phyloP scores from a whole-genome alignment of 805 yeast genomes.

The Yarrowia keelungensis region DNA sequence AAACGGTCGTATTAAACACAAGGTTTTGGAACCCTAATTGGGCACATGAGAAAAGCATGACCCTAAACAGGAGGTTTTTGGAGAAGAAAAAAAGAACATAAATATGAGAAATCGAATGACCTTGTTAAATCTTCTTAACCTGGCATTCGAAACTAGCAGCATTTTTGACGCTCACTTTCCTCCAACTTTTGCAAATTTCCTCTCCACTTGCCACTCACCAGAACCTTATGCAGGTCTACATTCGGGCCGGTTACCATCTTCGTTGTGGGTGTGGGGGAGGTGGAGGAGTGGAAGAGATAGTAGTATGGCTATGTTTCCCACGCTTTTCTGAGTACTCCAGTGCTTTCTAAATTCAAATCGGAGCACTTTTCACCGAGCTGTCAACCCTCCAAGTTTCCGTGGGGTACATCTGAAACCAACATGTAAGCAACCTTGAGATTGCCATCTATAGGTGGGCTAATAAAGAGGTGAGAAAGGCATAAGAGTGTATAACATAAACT shows the following conservation, averaged over 20 bases:
- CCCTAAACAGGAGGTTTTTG: conserved; percentile 9
- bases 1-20: conserved; percentile 26
- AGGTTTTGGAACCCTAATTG: conserved; percentile 34
- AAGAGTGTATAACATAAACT: no score
- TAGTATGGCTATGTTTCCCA: neutral
- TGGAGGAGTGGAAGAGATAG: neutral
- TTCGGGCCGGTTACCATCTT: conserved; percentile 11
- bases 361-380: neutral
- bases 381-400: no score
- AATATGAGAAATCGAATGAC: no score
- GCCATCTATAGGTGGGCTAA: no score
- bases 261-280: neutral
- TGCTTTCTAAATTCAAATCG: neutral
- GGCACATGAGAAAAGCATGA: conserved; percentile 37
- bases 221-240: conserved; percentile 15
- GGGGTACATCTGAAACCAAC: neutral
- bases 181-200: neutral
- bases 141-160: no score
- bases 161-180: neutral
- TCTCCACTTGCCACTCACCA: conserved; percentile 16
- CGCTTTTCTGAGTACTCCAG: neutral
- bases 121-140: no score
- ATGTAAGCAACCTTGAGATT: conserved; percentile 1
- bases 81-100: neutral
- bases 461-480: no score